Evolutionary conservation across 305 asterid species (phyloP).

Genomic region (Petunia hybrid): DNA sequence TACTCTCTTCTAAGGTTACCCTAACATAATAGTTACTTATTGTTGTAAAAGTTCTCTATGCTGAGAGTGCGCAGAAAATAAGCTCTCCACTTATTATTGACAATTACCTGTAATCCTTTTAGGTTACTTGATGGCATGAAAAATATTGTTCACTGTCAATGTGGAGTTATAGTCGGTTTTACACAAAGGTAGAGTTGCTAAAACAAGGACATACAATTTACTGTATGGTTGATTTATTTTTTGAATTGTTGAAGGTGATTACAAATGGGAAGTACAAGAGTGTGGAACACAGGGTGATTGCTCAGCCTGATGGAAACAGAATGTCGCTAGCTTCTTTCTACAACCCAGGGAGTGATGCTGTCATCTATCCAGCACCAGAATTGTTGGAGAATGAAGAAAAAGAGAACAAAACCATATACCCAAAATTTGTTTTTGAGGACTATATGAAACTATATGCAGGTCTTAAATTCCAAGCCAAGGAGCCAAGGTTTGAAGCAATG

Average conservation of each 20-base stretch:
- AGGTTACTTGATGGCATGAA: background rate
- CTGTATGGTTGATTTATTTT: background rate
- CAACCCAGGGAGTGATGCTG: slow-evolving; percentile 91
- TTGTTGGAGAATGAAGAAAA: slow-evolving; percentile 61
- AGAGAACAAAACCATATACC: slow-evolving; percentile 55
- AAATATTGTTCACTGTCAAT: background rate
- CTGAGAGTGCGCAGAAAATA: too few species aligned
- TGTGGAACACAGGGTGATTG: slow-evolving; percentile 84
- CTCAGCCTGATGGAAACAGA: slow-evolving; percentile 85
- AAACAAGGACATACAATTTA: background rate
- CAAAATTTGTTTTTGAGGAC: slow-evolving; percentile 89
- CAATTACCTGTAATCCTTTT: background rate
- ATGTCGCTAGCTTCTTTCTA: slow-evolving; percentile 95
- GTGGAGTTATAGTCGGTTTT: background rate
- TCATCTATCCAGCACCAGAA: slow-evolving; percentile 83
- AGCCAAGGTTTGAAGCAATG: slow-evolving; percentile 94
- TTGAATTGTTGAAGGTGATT: slow-evolving; percentile 57
- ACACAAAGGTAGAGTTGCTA: background rate
- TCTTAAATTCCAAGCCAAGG: slow-evolving; percentile 88
- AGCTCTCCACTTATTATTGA: background rate
- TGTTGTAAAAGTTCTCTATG: too few species aligned
- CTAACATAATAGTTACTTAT: too few species aligned
- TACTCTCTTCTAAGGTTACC: too few species aligned
- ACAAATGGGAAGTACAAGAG: slow-evolving; percentile 97
- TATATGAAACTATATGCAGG: slow-evolving; percentile 93